Evolutionary conservation across 2,329 filamentous ascomycete species (phyloP).

Genomic region (Aureobasidium sp.): DNA sequence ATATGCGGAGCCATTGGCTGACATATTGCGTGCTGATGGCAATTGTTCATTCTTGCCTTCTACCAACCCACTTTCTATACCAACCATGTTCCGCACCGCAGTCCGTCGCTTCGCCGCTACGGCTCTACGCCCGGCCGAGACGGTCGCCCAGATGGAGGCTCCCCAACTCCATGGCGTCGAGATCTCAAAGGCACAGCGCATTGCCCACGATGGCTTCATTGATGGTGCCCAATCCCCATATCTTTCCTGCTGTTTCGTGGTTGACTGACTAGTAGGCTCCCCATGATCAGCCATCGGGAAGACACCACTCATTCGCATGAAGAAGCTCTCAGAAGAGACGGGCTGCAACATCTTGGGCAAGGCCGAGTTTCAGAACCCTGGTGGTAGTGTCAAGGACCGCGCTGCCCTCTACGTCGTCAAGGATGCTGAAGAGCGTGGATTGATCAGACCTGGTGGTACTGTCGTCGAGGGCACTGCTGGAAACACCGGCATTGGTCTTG

Average conservation of each 20-base stretch:
- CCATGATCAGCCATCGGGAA: constrained; percentile 77
- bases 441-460: constrained; percentile 77
- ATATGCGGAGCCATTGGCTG: background rate
- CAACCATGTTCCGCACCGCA: constrained; percentile 59
- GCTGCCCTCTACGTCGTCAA: constrained; percentile 90
- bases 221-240: constrained; percentile 55
- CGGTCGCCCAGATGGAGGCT: constrained; percentile 41
- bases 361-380: constrained; percentile 98
- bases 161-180: constrained; percentile 41
- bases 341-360: constrained; percentile 94
- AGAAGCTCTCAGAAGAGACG: constrained; percentile 79
- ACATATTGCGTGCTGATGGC: background rate
- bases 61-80: background rate
- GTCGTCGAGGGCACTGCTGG: constrained; percentile 96
- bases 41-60: background rate
- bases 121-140: constrained; percentile 45
- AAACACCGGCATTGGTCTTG: constrained; percentile 95
- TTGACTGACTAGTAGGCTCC: constrained; percentile 12
- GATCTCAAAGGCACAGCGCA: constrained; percentile 71
- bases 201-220: constrained; percentile 64
- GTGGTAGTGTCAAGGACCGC: constrained; percentile 91
- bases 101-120: constrained; percentile 60
- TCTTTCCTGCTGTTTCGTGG: background rate
- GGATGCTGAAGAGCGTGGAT: constrained; percentile 81
- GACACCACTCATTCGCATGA: constrained; percentile 86